Evolutionary conservation across 257 asterid species (phyloP).

Genomic region (Parsonsia alboflavescens): DNA sequence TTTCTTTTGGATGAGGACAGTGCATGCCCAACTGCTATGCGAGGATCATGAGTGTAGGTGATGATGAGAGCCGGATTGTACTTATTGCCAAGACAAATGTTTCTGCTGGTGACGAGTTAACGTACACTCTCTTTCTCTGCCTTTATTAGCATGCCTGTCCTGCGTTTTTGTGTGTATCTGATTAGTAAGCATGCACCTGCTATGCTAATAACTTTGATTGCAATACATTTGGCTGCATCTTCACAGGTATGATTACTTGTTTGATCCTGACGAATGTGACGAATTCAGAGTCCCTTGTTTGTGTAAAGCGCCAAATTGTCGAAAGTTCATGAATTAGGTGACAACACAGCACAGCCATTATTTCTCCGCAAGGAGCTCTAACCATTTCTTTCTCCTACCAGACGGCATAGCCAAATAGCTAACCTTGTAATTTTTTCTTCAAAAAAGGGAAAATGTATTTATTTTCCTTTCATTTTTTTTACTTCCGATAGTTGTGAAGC

Average conservation of each 20-base stretch:
- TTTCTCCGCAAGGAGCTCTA: constrained; percentile 39
- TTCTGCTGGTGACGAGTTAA: constrained; percentile 86
- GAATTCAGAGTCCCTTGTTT: constrained; percentile 86
- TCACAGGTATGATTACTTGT: constrained; percentile 89
- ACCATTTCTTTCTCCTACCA: constrained; percentile 22
- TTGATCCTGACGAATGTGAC: constrained; percentile 88
- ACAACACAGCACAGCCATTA: constrained; percentile 24
- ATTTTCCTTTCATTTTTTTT: not conserved
- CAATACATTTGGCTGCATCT: not conserved
- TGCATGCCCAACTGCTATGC: constrained; percentile 99
- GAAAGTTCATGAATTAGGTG: constrained; percentile 89
- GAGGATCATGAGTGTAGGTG: constrained; percentile 95
- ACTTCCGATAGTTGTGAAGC: constrained; percentile 4
- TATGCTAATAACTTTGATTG: not conserved
- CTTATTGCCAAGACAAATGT: constrained; percentile 87
- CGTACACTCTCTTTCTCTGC: constrained; percentile 40
- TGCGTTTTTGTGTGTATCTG: not conserved
- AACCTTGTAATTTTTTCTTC: constrained; percentile 22
- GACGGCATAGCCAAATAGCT: constrained; percentile 37
- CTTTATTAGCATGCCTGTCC: not conserved
- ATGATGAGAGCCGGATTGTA: constrained; percentile 96
- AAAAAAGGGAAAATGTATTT: constrained; percentile 21
- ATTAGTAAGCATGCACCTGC: not conserved
- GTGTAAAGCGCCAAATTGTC: constrained; percentile 78
- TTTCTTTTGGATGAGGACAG: constrained; percentile 29